phyloP scores from a whole-genome alignment of 176 grass and related monocot species.

The Hordeum vulgare region DNA sequence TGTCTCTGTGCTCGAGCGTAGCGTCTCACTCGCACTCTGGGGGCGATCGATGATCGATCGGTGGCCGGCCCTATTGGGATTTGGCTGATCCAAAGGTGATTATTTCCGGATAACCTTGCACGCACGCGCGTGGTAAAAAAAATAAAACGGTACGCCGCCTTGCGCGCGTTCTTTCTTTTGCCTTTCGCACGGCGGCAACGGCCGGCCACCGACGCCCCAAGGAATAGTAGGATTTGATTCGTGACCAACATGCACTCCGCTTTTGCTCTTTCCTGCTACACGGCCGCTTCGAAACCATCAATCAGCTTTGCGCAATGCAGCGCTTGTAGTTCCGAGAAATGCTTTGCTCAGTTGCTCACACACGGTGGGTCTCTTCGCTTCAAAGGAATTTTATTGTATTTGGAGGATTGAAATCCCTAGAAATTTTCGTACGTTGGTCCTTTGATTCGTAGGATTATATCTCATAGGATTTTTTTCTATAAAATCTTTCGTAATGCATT shows the following conservation, averaged over 20 bases:
- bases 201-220: neutral
- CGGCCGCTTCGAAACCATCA: neutral
- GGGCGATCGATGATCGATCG: neutral
- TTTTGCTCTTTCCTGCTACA: neutral
- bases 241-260: neutral
- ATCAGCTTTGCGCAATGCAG: neutral
- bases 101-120: slow-evolving; percentile 32
- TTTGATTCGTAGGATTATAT: too few relatives aligned
- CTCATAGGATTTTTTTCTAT: too few relatives aligned
- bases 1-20: neutral
- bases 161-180: neutral
- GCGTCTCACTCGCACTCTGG: neutral
- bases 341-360: too few relatives aligned
- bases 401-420: too few relatives aligned
- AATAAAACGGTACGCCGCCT: slow-evolving; percentile 8
- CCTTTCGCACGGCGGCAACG: neutral
- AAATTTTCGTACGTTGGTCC: too few relatives aligned
- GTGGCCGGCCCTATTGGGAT: slow-evolving; percentile 27
- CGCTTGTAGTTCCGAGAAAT: neutral
- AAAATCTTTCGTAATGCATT: too few relatives aligned
- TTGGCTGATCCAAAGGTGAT: slow-evolving; percentile 52
- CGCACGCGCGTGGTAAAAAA: slow-evolving; percentile 39
- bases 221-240: neutral
- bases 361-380: too few relatives aligned
- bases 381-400: too few relatives aligned